A percentile compares a stretch with the other conserved stretches of the same genome.
Conservation (phyloP, 2,329 filamentous ascomycete species). For the Sporothrix mexicana region DNA sequence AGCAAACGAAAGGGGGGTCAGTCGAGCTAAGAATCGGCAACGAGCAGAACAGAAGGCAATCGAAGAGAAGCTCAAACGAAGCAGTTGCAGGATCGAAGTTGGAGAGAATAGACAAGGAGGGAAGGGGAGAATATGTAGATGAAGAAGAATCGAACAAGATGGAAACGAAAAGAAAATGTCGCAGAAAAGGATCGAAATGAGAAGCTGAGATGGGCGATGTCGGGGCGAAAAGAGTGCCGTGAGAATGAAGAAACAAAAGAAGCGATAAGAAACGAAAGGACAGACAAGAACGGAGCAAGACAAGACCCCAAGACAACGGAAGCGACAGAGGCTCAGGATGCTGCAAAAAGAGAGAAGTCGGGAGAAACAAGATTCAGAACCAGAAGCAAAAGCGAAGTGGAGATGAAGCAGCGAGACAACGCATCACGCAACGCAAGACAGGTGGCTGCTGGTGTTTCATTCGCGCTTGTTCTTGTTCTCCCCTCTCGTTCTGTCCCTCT, state of each 20-base stretch:
- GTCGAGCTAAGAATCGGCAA: neutral
- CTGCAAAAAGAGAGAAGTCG: neutral
- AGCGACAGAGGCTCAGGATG: neutral
- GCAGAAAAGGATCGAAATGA: neutral
- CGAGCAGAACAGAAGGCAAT: neutral
- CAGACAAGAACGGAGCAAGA: neutral
- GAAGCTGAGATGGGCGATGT: constrained; percentile 5
- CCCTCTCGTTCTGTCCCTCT: constrained; percentile 25
- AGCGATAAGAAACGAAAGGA: neutral
- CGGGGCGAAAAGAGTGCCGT: neutral
- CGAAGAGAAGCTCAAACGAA: neutral
- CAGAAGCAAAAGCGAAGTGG: constrained; percentile 21
- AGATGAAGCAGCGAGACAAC: constrained; percentile 31
- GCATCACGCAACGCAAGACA: constrained; percentile 33
- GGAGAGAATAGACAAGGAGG: neutral
- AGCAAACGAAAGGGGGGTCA: constrained; percentile 8
- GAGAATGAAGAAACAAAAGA: neutral
- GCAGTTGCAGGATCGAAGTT: neutral
- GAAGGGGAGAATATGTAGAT: neutral
- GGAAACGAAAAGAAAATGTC: neutral
- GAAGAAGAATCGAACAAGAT: constrained; percentile 14
- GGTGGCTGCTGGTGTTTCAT: constrained; percentile 29
- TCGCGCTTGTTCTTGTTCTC: constrained; percentile 27
- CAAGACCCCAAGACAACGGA: neutral
- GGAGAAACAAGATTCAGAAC: neutral